These are phyloP conservation scores for Alternaria incomplexa DNA, from an alignment of 2,329 filamentous ascomycete genomes.

Conservation along the genomic window DNA sequence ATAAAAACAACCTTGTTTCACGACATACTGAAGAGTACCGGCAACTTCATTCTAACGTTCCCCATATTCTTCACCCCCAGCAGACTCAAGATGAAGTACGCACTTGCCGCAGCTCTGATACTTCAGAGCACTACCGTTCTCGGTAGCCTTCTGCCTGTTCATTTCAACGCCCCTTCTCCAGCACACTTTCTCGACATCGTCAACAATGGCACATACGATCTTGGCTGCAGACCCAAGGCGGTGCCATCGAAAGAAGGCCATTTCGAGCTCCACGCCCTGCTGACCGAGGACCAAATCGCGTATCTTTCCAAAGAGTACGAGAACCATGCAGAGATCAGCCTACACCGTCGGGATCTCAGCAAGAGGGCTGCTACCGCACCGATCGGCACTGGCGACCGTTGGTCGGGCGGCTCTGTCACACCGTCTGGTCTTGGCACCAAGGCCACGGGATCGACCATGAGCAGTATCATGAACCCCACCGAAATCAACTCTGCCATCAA, in stretches of 20 bases:
- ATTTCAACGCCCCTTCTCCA: constrained; percentile 39
- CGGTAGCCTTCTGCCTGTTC: constrained; percentile 36
- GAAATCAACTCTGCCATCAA: constrained; percentile 56
- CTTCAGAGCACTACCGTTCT: constrained; percentile 37
- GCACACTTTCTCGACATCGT: constrained; percentile 42
- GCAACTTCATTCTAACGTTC: background rate
- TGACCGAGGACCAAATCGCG: constrained; percentile 43
- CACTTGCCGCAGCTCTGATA: constrained; percentile 35
- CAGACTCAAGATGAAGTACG: constrained; percentile 38
- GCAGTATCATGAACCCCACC: constrained; percentile 54
- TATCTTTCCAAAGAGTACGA: constrained; percentile 38
- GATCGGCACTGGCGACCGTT: constrained; percentile 49
- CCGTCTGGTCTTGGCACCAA: constrained; percentile 53
- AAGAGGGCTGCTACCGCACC: constrained; percentile 42
- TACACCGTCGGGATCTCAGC: constrained; percentile 28
- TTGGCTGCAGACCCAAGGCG: constrained; percentile 43
- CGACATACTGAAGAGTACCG: background rate
- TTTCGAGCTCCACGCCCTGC: constrained; percentile 41
- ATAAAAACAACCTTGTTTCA: constrained; percentile 8
- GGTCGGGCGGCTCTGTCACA: constrained; percentile 50
- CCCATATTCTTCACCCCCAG: background rate
- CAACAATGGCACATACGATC: constrained; percentile 44
- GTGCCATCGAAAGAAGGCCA: constrained; percentile 37
- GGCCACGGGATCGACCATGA: constrained; percentile 44
- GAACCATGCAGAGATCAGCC: constrained; percentile 25